phyloP scores from a whole-genome alignment of 192 early-diverging fungal genomes.

The Martensiomyces pterosporus region DNA sequence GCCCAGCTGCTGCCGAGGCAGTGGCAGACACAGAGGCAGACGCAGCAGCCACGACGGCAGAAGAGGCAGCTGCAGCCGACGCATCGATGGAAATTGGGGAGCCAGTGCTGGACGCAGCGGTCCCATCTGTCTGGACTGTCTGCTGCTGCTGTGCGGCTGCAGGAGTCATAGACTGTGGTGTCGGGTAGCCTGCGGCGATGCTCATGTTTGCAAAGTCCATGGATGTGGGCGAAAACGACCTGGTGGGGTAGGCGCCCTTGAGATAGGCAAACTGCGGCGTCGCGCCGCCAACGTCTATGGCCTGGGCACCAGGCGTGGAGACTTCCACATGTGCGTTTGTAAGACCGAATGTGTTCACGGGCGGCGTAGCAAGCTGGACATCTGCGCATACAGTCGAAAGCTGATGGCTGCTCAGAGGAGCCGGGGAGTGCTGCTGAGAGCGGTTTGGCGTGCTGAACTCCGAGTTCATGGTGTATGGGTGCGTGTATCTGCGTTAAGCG shows the following conservation, averaged over 20 bases:
- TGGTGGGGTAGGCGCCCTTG: slow-evolving; percentile 30
- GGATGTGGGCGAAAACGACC: slow-evolving; percentile 46
- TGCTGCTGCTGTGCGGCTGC: slow-evolving; percentile 18
- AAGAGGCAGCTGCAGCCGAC: slow-evolving; percentile 5
- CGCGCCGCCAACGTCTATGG: slow-evolving; percentile 29
- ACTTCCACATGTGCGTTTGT: slow-evolving; percentile 9
- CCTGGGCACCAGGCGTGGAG: slow-evolving; percentile 21
- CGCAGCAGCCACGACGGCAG: not conserved
- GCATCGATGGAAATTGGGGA: slow-evolving; percentile 8
- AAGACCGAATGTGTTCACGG: slow-evolving; percentile 15
- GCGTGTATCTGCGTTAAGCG: too few relatives aligned
- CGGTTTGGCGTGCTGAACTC: slow-evolving; percentile 43
- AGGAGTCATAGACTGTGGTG: slow-evolving; percentile 39
- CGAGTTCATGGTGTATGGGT: slow-evolving; percentile 42
- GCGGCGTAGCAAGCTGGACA: slow-evolving; percentile 12
- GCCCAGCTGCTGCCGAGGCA: slow-evolving; percentile 9
- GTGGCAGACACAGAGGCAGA: slow-evolving; percentile 2
- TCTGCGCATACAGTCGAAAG: not conserved
- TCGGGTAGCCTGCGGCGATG: slow-evolving; percentile 44
- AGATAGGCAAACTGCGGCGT: slow-evolving; percentile 34
- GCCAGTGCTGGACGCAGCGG: slow-evolving; percentile 5
- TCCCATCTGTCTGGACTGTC: slow-evolving; percentile 7
- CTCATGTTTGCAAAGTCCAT: slow-evolving; percentile 50
- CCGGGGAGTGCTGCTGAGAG: slow-evolving; percentile 50
- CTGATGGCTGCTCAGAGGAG: slow-evolving; percentile 19